Evolutionary conservation across 139 green algal species (phyloP), one percentile per base, ranked within the genome.

Genomic region (Micractinium conductrix): DNA sequence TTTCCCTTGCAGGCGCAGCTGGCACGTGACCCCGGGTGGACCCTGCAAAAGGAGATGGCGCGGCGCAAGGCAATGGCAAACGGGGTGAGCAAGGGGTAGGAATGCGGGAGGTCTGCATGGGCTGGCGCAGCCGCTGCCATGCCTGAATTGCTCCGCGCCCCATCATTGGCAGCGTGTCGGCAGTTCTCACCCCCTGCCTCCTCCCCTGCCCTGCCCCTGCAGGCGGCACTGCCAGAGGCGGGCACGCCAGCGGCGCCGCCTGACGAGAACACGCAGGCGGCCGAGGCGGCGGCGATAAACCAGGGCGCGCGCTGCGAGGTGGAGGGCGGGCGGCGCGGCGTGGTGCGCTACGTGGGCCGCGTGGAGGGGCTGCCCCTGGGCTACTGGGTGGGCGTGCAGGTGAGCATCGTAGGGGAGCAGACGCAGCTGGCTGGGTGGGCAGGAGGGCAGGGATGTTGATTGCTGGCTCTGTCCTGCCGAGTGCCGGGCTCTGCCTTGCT

Each of bases 371-470:
- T 91, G 79, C 87, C 87, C 1, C 72, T 72, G n/a, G 87, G 87
- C 19, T 97, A 81, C 24, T 99, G 97, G 97, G 90, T 99, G 24
- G 97, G 97, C 30, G 92, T 99, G 28, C 62, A 95, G 75, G 83
- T 87, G 83, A 43, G 83, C 12, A 9, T 14, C 30, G 28, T 9
- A 50, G 58, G 7, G 74, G 26, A 26, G 30, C 79, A 92, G n/a
- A n/a, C n/a, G 62, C 62, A 38, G 14, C 62, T 40, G 62, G 62
- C 12, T 70, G 62, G 14, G 62, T 7, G n/a, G 35, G 62, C 30
- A 40, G 62, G n/a, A n/a, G n/a, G n/a, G n/a, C n/a, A n/a, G n/a
- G n/a, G n/a, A n/a, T n/a, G n/a, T n/a, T n/a, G n/a, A n/a, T n/a
- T n/a, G n/a, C n/a, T n/a, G n/a, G n/a, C n/a, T n/a, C n/a, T n/a